A percentile compares a stretch with the other conserved stretches of the same genome.
Conservation (phyloP, 1,284 basidiomycete genomes). For the Apiotrichum montevideense region DNA sequence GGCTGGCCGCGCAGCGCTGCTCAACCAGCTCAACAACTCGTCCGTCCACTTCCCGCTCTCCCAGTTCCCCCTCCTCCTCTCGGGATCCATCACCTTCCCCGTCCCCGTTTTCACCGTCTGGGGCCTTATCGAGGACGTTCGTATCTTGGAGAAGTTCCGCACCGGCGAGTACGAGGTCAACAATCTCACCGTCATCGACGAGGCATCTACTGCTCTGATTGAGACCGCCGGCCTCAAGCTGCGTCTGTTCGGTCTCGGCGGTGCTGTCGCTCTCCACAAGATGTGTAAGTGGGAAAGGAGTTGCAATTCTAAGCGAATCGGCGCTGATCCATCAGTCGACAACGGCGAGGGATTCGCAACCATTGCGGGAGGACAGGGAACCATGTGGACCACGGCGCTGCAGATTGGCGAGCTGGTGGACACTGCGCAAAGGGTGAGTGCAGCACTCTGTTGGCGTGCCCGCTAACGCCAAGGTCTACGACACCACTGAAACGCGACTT, state of each 20-base stretch:
- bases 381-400: slow-evolving; percentile 97
- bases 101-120: slow-evolving; percentile 95
- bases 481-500: slow-evolving; percentile 86
- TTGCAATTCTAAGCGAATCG: neutral
- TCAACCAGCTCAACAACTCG: slow-evolving; percentile 55
- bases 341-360: slow-evolving; percentile 79
- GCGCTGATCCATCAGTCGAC: slow-evolving; percentile 41
- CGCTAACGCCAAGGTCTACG: slow-evolving; percentile 53
- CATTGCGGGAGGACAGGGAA: slow-evolving; percentile 94
- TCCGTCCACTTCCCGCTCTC: slow-evolving; percentile 58
- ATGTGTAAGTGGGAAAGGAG: slow-evolving; percentile 65
- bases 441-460: neutral
- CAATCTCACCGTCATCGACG: slow-evolving; percentile 87
- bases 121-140: slow-evolving; percentile 95
- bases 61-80: slow-evolving; percentile 86
- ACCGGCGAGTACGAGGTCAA: slow-evolving; percentile 71
- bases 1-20: slow-evolving; percentile 33
- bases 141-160: slow-evolving; percentile 86
- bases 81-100: slow-evolving; percentile 77
- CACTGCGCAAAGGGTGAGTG: slow-evolving; percentile 78
- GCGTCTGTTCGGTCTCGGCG: slow-evolving; percentile 87
- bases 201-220: slow-evolving; percentile 82
- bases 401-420: slow-evolving; percentile 98
- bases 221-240: slow-evolving; percentile 91
- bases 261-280: slow-evolving; percentile 92